Conservation (phyloP, 495 filamentous ascomycete species). For the Penicillium herquei region DNA sequence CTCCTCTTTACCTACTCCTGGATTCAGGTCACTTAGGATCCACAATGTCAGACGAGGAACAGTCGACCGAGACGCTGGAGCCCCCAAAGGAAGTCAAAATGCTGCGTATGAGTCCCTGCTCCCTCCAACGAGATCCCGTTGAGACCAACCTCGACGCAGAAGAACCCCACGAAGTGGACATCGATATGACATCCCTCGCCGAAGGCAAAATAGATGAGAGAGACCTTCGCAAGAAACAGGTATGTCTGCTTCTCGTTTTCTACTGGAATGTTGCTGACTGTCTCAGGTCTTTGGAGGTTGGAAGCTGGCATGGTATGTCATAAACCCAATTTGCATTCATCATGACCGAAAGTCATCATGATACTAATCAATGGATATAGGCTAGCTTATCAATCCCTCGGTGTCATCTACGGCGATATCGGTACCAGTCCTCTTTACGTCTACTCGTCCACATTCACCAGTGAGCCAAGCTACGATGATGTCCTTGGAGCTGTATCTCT, state of each 20-base stretch:
- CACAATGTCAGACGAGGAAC: too few species aligned
- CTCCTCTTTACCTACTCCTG: too few species aligned
- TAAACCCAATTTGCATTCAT: too few species aligned
- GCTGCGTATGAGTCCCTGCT: too few species aligned
- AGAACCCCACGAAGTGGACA: not conserved
- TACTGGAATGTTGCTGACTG: not conserved
- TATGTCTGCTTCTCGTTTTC: not conserved
- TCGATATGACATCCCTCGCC: not conserved
- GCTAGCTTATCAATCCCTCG: constrained; percentile 66
- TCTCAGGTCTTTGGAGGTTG: not conserved
- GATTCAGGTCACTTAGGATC: too few species aligned
- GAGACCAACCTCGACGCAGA: not conserved
- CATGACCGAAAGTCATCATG: too few species aligned
- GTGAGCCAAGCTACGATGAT: constrained; percentile 54
- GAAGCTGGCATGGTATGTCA: not conserved
- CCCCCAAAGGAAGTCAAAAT: too few species aligned
- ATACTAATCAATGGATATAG: constrained; percentile 4
- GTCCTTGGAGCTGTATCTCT: constrained; percentile 68
- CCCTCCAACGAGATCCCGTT: too few species aligned
- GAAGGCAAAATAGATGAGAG: not conserved
- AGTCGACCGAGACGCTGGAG: too few species aligned
- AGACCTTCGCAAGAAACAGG: not conserved
- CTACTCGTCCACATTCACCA: constrained; percentile 65
- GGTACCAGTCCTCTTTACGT: constrained; percentile 72
- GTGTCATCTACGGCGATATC: constrained; percentile 74